These are phyloP conservation scores for Phaeosphaeriaceae sp. DNA, from an alignment of 2,329 filamentous ascomycete species.

Conservation along the genomic window DNA sequence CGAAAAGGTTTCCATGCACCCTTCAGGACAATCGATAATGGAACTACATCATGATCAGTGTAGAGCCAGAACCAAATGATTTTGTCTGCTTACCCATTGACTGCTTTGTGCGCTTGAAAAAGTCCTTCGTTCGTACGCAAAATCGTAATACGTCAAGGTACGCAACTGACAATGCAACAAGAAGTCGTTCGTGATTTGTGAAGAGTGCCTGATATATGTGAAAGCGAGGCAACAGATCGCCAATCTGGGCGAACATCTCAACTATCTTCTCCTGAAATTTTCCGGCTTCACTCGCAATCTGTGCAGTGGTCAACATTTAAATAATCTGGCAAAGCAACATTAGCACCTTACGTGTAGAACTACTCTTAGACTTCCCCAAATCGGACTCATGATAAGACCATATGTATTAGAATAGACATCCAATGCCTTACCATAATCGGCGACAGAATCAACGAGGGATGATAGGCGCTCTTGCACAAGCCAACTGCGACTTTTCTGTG, in stretches of 20 bases:
- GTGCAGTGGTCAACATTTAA: too few relatives aligned
- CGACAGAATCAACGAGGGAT: slow-evolving; percentile 20
- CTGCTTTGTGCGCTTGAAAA: too few relatives aligned
- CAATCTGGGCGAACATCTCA: slow-evolving; percentile 30
- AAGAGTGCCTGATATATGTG: slow-evolving; percentile 26
- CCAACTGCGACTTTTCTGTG: slow-evolving; percentile 16
- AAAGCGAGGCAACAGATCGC: slow-evolving; percentile 23
- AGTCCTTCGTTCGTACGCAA: slow-evolving; percentile 19
- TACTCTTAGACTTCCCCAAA: slow-evolving; percentile 30
- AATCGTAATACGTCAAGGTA: slow-evolving; percentile 26
- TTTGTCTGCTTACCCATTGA: too few relatives aligned
- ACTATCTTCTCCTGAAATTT: slow-evolving; percentile 27
- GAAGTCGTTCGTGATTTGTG: slow-evolving; percentile 22
- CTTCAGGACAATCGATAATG: slow-evolving; percentile 15
- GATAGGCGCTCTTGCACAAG: slow-evolving; percentile 19
- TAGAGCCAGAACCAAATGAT: too few relatives aligned
- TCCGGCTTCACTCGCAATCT: slow-evolving; percentile 23
- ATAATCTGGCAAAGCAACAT: too few relatives aligned
- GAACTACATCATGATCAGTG: too few relatives aligned
- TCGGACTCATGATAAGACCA: slow-evolving; percentile 20
- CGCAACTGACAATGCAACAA: slow-evolving; percentile 16
- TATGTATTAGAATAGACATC: slow-evolving; percentile 27
- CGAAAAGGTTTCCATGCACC: slow-evolving; percentile 24
- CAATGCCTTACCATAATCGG: slow-evolving; percentile 26
- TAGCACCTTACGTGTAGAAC: slow-evolving; percentile 20